These are phyloP conservation scores for Colletotrichum kahawae DNA, from an alignment of 2,329 filamentous ascomycete species.

Conservation along the genomic window DNA sequence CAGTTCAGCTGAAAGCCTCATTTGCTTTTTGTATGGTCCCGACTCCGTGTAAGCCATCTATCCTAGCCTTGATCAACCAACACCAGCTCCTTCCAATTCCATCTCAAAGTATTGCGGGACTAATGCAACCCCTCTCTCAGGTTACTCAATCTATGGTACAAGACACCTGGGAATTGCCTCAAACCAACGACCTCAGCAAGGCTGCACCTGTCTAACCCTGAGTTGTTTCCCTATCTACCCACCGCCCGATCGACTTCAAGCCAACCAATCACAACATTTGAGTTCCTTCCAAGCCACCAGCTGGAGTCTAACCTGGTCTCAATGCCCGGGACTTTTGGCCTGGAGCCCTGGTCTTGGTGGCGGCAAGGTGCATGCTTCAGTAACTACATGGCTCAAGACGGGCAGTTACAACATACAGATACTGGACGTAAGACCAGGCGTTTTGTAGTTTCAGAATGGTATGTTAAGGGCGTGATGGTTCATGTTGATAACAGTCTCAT, in stretches of 20 bases:
- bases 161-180: neutral
- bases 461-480: too few species aligned
- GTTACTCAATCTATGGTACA: neutral
- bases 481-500: rapidly evolving
- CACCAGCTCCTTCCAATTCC: neutral
- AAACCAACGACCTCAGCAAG: neutral
- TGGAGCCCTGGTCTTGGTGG: neutral
- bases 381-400: neutral
- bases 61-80: neutral
- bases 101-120: neutral
- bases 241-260: neutral
- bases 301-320: neutral
- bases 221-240: neutral
- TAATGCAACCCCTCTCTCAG: neutral
- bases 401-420: neutral
- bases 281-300: neutral
- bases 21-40: neutral
- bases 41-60: conserved; percentile 2
- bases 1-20: conserved; percentile 8
- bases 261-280: neutral
- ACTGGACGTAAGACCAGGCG: neutral
- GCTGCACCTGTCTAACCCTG: neutral
- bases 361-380: neutral
- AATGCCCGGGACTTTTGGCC: neutral
- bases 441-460: rapidly evolving